These are phyloP conservation scores for Hypoxylon lienhwacheense DNA, from an alignment of 495 filamentous ascomycete species.

Conservation along the genomic window DNA sequence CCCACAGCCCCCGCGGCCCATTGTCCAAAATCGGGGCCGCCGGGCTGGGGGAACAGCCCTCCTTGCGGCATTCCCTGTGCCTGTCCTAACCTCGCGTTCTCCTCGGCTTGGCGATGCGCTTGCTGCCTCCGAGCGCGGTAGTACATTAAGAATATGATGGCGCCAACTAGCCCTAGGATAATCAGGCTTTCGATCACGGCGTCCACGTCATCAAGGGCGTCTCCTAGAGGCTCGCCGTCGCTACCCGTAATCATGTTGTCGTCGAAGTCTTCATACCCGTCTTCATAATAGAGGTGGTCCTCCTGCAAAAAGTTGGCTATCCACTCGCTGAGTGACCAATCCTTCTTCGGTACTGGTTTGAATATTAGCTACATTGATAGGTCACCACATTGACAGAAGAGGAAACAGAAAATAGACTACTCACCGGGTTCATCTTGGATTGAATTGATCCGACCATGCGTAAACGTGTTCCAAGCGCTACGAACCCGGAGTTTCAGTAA, in stretches of 20 bases:
- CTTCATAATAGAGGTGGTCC: slow-evolving; percentile 65
- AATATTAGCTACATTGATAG: slow-evolving; percentile 12
- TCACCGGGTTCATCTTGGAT: slow-evolving; percentile 87
- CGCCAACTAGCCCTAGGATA: slow-evolving; percentile 75
- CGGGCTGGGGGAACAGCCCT: slow-evolving; percentile 71
- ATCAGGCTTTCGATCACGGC: slow-evolving; percentile 80
- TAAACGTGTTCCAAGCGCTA: slow-evolving; percentile 92
- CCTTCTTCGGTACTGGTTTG: slow-evolving; percentile 62
- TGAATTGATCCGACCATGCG: slow-evolving; percentile 81
- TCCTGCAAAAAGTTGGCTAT: slow-evolving; percentile 79
- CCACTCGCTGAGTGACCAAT: slow-evolving; percentile 81
- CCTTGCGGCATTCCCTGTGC: slow-evolving; percentile 53
- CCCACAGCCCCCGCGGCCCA: slow-evolving; percentile 55
- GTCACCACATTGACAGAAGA: neutral
- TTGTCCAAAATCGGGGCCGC: slow-evolving; percentile 68
- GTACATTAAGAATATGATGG: slow-evolving; percentile 75
- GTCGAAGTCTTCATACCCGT: slow-evolving; percentile 60
- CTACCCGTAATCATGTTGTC: slow-evolving; percentile 51
- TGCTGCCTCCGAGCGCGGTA: slow-evolving; percentile 79
- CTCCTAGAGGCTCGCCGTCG: slow-evolving; percentile 52
- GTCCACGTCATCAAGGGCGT: slow-evolving; percentile 62
- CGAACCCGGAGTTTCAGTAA: slow-evolving; percentile 81
- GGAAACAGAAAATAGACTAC: slow-evolving; percentile 28
- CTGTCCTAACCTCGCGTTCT: slow-evolving; percentile 36
- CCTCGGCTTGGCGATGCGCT: slow-evolving; percentile 45